Base-by-base conservation (phyloP, 192 early-diverging fungal species). In the Coemansia sp. region DNA sequence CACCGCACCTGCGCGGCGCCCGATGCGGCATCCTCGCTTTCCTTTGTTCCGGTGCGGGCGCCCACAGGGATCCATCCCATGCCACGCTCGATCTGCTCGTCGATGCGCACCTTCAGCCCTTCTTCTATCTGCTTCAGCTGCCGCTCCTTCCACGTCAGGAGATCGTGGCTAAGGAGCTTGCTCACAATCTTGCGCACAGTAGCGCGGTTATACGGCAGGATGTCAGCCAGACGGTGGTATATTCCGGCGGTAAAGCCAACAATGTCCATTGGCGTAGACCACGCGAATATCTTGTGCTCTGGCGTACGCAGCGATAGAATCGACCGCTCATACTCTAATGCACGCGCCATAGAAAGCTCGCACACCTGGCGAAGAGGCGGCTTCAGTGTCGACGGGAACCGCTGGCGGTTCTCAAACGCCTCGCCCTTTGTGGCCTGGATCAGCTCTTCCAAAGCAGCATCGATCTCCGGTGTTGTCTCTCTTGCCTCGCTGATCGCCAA, bases 161-260 rank as follows among this genome's bases (percentile, higher is more conserved):
- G 34, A 29, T 82, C 81, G 29, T 48, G 20, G 3, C 81, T 58
- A 40, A 82, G 29, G 5, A 82, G 69, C 61, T 82, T 82, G 54
- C 71, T 67, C 59, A 82, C 81, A 45, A 82, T 82, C 57, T 75
- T 76, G 65, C 75, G 81, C 67, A 78, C 64, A 0, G 81, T 82
- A 5, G 75, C 72, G 10, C 73, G 64, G 66, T 82, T 82, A 56
- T 82, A 82, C 23, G 81, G 81, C 61, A 82, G 42, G 2, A 70
- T 71, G 14, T 42, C 64, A 14, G 81, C 43, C 17, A 82, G 41
- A 8, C 71, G 68, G 22, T 66, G 40, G 41, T 82, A 82, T 10
- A 81, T 81, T 7, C 57, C 66, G 32, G 65, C 50, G 17, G 72
- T 72, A 41, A 82, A 78, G 13, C 76, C 81, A 29, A 82, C 81